phyloP scores from a whole-genome alignment of 371 early-diverging fungal species.

The Mortierella sp. region DNA sequence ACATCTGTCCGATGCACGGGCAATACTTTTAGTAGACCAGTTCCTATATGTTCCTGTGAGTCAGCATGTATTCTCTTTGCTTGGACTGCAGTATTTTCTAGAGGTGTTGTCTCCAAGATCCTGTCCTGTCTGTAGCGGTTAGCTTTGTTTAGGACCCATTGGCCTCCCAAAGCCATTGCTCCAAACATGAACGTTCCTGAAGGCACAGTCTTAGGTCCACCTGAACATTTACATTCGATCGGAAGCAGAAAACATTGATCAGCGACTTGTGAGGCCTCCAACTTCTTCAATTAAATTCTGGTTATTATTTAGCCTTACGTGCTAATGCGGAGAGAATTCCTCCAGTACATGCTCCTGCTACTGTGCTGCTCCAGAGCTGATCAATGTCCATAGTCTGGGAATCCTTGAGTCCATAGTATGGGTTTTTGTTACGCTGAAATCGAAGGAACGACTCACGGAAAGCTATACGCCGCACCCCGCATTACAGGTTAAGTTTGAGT shows the following conservation, averaged over 20 bases:
- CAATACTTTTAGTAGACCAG: constrained; percentile 31
- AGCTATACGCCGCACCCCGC: constrained; percentile 15
- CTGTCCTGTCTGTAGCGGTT: constrained; percentile 38
- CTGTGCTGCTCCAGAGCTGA: constrained; percentile 67
- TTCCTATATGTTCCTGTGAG: constrained; percentile 9
- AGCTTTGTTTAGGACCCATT: constrained; percentile 33
- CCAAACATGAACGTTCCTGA: constrained; percentile 71
- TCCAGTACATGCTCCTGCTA: constrained; percentile 72
- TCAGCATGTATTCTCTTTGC: background rate
- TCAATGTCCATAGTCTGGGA: constrained; percentile 70
- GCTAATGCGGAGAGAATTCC: constrained; percentile 65
- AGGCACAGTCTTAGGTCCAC: constrained; percentile 64
- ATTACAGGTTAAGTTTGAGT: background rate
- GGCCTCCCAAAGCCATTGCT: constrained; percentile 39
- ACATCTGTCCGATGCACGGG: constrained; percentile 53
- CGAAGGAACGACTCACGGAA: constrained; percentile 68
- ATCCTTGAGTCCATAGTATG: constrained; percentile 67
- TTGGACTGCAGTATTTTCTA: background rate
- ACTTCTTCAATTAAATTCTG: background rate
- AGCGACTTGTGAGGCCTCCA: background rate
- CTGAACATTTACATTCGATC: constrained; percentile 23
- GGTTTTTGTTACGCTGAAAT: constrained; percentile 67
- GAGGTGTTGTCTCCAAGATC: constrained; percentile 19
- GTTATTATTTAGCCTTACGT: constrained; percentile 49
- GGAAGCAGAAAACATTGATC: background rate